phyloP scores from a whole-genome alignment of 176 grass and related monocot species.

The Melocanna baccifera region DNA sequence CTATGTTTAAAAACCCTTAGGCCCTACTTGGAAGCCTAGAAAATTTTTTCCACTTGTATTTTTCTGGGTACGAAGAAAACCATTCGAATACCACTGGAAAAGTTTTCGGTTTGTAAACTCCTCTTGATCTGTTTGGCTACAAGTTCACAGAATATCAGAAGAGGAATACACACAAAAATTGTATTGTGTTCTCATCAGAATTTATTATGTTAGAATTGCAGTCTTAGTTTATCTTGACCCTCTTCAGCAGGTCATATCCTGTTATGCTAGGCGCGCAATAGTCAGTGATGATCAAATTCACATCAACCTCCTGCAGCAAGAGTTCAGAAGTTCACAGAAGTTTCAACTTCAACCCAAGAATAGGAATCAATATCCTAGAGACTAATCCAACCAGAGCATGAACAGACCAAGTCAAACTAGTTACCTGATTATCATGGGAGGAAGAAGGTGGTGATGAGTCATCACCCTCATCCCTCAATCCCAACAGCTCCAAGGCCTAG shows the following conservation, averaged over 20 bases:
- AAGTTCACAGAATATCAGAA: too few species aligned
- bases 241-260: constrained; percentile 89
- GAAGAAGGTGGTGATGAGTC: constrained; percentile 32
- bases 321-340: background rate
- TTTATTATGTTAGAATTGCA: too few species aligned
- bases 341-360: background rate
- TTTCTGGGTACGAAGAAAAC: too few species aligned
- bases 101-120: too few species aligned
- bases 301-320: constrained; percentile 78
- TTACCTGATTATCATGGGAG: constrained; percentile 61
- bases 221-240: constrained; percentile 93
- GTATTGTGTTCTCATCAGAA: too few species aligned
- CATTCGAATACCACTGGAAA: too few species aligned
- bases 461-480: constrained; percentile 51
- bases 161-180: too few species aligned
- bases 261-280: constrained; percentile 97
- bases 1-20: too few species aligned
- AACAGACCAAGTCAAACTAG: background rate
- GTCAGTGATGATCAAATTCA: constrained; percentile 95
- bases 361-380: background rate
- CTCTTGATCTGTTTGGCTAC: too few species aligned
- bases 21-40: too few species aligned
- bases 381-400: background rate
- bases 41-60: too few species aligned
- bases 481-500: constrained; percentile 78